Percentiles rank a stretch among this genome's conserved stretches.
These are phyloP conservation scores for Cutaneotrichosporon spelunceum DNA, from an alignment of 1,284 basidiomycete species.

Conservation along the genomic window DNA sequence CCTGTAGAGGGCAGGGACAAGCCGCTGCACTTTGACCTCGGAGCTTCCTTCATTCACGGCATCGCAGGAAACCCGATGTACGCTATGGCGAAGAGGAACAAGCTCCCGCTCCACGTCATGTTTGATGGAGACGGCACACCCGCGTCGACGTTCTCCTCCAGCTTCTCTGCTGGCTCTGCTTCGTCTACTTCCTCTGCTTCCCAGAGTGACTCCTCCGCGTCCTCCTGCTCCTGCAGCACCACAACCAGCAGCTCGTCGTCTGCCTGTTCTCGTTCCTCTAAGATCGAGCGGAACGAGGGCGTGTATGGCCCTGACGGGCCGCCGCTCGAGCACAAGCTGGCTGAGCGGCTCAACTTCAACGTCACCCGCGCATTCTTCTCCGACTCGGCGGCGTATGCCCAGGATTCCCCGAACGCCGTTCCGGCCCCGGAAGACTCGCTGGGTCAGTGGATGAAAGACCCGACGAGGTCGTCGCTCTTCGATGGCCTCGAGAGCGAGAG, in stretches of 20 bases:
- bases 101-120: conserved; percentile 1
- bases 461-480: background rate
- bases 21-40: conserved; percentile 3
- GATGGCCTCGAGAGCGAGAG: background rate
- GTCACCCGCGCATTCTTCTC: conserved; percentile 5
- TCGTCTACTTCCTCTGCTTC: background rate
- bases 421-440: background rate
- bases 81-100: background rate
- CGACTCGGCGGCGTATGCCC: background rate
- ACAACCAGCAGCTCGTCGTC: background rate
- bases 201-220: background rate
- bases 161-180: background rate
- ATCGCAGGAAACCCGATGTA: conserved; percentile 3
- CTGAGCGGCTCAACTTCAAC: background rate
- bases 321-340: background rate
- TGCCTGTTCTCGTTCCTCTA: background rate
- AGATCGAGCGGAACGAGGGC: background rate
- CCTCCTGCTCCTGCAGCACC: background rate
- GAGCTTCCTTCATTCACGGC: conserved; percentile 1
- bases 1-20: background rate
- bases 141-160: background rate
- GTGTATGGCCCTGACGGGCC: background rate
- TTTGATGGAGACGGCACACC: background rate
- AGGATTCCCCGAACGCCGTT: background rate
- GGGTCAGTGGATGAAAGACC: conserved; percentile 1